Conservation (phyloP, 805 yeast species). For the Cyberlindnera mycetangii region DNA sequence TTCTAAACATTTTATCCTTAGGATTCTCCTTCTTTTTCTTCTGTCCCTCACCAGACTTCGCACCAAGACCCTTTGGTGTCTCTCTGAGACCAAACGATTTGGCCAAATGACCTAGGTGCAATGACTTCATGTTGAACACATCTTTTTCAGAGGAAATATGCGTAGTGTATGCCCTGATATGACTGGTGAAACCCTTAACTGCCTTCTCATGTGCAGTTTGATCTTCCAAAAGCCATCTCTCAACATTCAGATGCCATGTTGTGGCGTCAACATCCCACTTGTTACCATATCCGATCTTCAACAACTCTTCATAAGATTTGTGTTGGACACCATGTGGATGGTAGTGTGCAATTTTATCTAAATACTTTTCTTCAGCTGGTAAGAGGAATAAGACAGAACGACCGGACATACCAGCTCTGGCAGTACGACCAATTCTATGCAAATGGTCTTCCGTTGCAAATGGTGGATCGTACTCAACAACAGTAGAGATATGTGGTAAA, state of each 20-base stretch:
- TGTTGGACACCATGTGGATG: constrained; percentile 56
- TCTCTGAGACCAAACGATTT: constrained; percentile 94
- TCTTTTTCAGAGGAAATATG: constrained; percentile 80
- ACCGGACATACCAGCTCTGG: constrained; percentile 93
- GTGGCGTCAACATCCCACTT: constrained; percentile 95
- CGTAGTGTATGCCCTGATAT: constrained; percentile 93
- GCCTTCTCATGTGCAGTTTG: constrained; percentile 60
- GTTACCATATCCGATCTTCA: constrained; percentile 39
- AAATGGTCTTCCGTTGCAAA: constrained; percentile 91
- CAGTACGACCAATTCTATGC: constrained; percentile 96
- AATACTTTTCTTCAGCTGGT: constrained; percentile 91
- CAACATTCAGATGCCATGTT: constrained; percentile 90
- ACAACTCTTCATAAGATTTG: constrained; percentile 45
- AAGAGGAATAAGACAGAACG: constrained; percentile 71
- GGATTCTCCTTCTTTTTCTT: constrained; percentile 59
- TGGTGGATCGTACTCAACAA: constrained; percentile 93
- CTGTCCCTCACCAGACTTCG: constrained; percentile 32
- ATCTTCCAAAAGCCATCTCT: constrained; percentile 82
- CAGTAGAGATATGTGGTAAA: constrained; percentile 79
- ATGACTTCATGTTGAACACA: constrained; percentile 72
- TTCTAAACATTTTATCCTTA: constrained; percentile 66
- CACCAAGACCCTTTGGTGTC: constrained; percentile 80
- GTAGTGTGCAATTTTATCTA: constrained; percentile 54
- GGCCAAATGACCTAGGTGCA: constrained; percentile 95
- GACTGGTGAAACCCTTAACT: constrained; percentile 79